These are phyloP conservation scores for Telfairia occidentalis DNA, from an alignment of 331 rosid genomes.

Conservation along the genomic window DNA sequence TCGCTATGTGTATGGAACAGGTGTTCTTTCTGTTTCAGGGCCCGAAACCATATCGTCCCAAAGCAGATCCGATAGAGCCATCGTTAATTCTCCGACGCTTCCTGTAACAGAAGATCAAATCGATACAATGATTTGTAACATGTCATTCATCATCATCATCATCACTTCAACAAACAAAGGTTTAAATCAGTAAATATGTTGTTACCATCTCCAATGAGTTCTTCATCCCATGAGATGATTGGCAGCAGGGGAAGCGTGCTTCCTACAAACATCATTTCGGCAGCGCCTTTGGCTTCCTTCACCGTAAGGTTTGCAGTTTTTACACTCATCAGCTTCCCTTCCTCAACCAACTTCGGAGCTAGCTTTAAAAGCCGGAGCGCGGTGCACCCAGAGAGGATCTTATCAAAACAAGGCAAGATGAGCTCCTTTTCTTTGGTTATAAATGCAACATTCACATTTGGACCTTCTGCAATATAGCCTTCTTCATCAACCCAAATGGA, in stretches of 20 bases:
- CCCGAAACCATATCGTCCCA: slow-evolving; percentile 85
- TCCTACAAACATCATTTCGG: slow-evolving; percentile 89
- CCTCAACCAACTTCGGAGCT: slow-evolving; percentile 57
- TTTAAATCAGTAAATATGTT: neutral
- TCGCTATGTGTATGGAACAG: slow-evolving; percentile 33
- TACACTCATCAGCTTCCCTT: slow-evolving; percentile 42
- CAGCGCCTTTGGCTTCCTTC: slow-evolving; percentile 54
- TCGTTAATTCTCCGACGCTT: slow-evolving; percentile 65
- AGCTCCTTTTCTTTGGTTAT: slow-evolving; percentile 66
- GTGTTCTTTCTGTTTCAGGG: slow-evolving; percentile 41
- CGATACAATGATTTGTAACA: no score
- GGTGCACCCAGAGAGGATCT: slow-evolving; percentile 61
- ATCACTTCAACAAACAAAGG: neutral
- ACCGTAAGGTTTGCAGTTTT: slow-evolving; percentile 29
- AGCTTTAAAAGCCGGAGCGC: slow-evolving; percentile 60
- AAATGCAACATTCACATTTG: slow-evolving; percentile 87
- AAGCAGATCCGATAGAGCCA: slow-evolving; percentile 61
- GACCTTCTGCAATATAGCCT: slow-evolving; percentile 89
- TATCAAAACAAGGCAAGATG: slow-evolving; percentile 61
- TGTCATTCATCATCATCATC: neutral
- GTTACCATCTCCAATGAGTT: slow-evolving; percentile 66
- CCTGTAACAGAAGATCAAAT: slow-evolving; percentile 39
- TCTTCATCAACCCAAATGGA: slow-evolving; percentile 78
- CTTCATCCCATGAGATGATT: slow-evolving; percentile 67
- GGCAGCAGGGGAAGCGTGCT: slow-evolving; percentile 87